Evolutionary conservation across 805 yeast species (phyloP).

Genomic region (Kodamaea hsintzibuensis): DNA sequence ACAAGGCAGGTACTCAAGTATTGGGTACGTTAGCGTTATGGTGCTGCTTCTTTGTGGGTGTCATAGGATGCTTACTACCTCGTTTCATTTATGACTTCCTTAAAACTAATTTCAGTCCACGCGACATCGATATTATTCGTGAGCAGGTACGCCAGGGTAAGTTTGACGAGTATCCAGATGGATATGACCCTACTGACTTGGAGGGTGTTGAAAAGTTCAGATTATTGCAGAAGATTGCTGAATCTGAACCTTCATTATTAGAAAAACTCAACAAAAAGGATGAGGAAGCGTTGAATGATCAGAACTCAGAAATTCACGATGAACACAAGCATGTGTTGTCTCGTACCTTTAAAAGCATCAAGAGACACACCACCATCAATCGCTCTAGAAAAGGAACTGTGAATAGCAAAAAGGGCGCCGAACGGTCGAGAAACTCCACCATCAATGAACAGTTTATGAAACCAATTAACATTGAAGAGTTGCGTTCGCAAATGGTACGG

Average conservation of each 20-base stretch:
- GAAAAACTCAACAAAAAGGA: slow-evolving; percentile 33
- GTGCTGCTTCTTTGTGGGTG: slow-evolving; percentile 69
- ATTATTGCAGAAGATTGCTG: slow-evolving; percentile 31
- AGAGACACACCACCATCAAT: slow-evolving; percentile 29
- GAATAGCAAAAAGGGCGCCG: slow-evolving; percentile 15
- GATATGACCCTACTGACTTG: slow-evolving; percentile 81
- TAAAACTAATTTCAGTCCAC: slow-evolving; percentile 55
- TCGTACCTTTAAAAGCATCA: slow-evolving; percentile 37
- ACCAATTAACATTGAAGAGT: slow-evolving; percentile 34
- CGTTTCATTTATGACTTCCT: slow-evolving; percentile 61
- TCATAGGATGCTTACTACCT: slow-evolving; percentile 64
- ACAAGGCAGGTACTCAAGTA: slow-evolving; percentile 62
- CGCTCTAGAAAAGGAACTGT: slow-evolving; percentile 25
- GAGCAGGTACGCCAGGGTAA: slow-evolving; percentile 71
- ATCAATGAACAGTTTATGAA: slow-evolving; percentile 29
- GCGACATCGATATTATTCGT: slow-evolving; percentile 70
- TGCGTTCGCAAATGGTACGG: slow-evolving; percentile 40
- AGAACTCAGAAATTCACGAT: background rate
- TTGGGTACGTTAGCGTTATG: slow-evolving; percentile 65
- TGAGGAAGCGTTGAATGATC: slow-evolving; percentile 13
- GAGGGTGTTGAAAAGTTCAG: slow-evolving; percentile 43
- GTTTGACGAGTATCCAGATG: slow-evolving; percentile 61
- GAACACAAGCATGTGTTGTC: slow-evolving; percentile 18
- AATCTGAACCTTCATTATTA: slow-evolving; percentile 35
- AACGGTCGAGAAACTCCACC: slow-evolving; percentile 21